These are phyloP conservation scores for Isoetes taiwanensis DNA, from an alignment of 75 land plant genomes.

Conservation along the genomic window DNA sequence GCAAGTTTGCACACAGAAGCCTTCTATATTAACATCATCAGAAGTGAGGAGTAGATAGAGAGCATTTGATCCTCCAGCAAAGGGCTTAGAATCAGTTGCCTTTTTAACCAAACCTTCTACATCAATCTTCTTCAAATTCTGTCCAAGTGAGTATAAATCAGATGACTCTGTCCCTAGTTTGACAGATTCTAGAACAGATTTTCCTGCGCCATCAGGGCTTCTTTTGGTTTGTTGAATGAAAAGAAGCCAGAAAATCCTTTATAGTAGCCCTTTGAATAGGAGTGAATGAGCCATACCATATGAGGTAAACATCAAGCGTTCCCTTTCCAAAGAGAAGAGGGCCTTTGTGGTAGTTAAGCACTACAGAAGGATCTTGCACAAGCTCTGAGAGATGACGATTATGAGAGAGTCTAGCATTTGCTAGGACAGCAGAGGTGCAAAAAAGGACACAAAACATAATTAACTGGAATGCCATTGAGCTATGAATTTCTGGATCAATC, in stretches of 20 bases:
- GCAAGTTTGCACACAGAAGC: slow-evolving; percentile 61
- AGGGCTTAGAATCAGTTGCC: slow-evolving; percentile 11
- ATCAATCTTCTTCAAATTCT: slow-evolving; percentile 24
- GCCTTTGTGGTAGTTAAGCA: slow-evolving; percentile 52
- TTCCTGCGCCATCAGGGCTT: slow-evolving; percentile 20
- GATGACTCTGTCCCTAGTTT: slow-evolving; percentile 23
- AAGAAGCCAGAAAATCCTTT: slow-evolving; percentile 48
- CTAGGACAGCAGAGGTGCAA: no score
- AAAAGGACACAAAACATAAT: no score
- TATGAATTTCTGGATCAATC: no score
- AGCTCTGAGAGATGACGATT: no score
- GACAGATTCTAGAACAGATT: slow-evolving; percentile 3
- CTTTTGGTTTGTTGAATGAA: slow-evolving; percentile 5
- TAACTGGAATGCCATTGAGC: no score
- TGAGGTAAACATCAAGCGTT: slow-evolving; percentile 39
- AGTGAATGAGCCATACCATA: slow-evolving; percentile 71
- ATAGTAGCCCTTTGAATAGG: slow-evolving; percentile 42
- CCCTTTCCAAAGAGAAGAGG: slow-evolving; percentile 35
- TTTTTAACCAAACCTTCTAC: slow-evolving; percentile 7
- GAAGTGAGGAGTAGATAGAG: slow-evolving; percentile 53
- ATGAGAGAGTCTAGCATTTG: no score
- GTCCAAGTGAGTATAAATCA: slow-evolving; percentile 41
- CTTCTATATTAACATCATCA: slow-evolving; percentile 50
- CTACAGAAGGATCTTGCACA: no score
- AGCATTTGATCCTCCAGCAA: slow-evolving; percentile 14